phyloP scores from a whole-genome alignment of 2,329 filamentous ascomycete genomes.

The Chaetomium sp. region DNA sequence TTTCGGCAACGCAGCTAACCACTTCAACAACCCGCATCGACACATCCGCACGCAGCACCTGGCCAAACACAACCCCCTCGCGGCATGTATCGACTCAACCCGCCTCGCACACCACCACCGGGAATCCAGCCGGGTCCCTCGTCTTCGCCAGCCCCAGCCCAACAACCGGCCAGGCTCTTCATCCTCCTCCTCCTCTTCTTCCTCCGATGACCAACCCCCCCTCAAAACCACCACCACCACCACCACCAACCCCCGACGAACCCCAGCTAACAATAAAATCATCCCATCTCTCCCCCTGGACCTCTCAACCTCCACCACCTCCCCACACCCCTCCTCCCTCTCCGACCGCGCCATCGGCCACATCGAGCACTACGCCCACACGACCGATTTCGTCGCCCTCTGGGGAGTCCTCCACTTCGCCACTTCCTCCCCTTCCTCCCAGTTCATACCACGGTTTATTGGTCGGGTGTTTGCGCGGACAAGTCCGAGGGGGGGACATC shows the following conservation, averaged over 20 bases:
- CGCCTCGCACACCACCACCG: slow-evolving; percentile 17
- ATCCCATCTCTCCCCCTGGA: no score
- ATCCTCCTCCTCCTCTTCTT: not conserved
- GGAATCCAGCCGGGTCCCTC: not conserved
- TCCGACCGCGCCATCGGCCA: slow-evolving; percentile 54
- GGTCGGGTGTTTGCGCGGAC: slow-evolving; percentile 54
- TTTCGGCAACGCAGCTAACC: slow-evolving; percentile 71
- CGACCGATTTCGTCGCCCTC: slow-evolving; percentile 64
- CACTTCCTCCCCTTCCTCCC: slow-evolving; percentile 34
- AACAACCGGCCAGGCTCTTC: not conserved
- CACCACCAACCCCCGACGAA: not conserved
- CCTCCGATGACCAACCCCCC: not conserved
- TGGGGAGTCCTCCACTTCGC: slow-evolving; percentile 69
- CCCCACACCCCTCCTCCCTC: slow-evolving; percentile 32
- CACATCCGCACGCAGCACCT: slow-evolving; percentile 39
- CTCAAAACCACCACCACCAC: not conserved
- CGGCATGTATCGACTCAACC: slow-evolving; percentile 31
- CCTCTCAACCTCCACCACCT: slow-evolving; percentile 26
- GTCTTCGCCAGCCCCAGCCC: slow-evolving; percentile 2
- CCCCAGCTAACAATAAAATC: no score
- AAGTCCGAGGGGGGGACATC: slow-evolving; percentile 47
- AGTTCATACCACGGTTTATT: slow-evolving; percentile 52
- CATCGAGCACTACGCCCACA: slow-evolving; percentile 76
- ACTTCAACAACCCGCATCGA: slow-evolving; percentile 70
- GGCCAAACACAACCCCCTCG: slow-evolving; percentile 32